Conservation (phyloP, 2,329 filamentous ascomycete genomes). For the Trichoderma sp. region DNA sequence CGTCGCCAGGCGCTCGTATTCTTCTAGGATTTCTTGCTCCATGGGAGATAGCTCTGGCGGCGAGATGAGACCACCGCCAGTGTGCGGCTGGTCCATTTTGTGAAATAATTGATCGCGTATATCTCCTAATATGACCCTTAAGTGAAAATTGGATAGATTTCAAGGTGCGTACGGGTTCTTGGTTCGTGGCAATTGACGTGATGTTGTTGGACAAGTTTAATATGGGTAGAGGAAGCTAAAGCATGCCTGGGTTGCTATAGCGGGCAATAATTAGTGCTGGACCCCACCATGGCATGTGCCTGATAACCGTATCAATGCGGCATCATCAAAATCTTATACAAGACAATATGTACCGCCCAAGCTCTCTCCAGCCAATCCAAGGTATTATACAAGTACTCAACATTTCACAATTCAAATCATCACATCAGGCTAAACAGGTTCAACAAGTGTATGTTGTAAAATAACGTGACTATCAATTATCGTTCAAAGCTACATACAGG, state of each 20-base stretch:
- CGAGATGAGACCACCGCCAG: slow-evolving; percentile 40
- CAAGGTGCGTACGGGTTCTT: not conserved
- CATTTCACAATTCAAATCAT: too few relatives aligned
- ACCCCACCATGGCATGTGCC: not conserved
- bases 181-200: not conserved
- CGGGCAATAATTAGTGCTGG: not conserved
- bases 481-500: slow-evolving; percentile 24
- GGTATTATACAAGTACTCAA: not conserved
- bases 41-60: slow-evolving; percentile 71
- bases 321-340: too few relatives aligned
- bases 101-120: not conserved
- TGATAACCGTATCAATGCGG: slow-evolving; percentile 5
- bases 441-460: not conserved
- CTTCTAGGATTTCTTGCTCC: slow-evolving; percentile 92
- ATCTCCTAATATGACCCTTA: not conserved
- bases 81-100: slow-evolving; percentile 32
- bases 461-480: slow-evolving; percentile 23
- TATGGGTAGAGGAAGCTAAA: not conserved
- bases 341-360: not conserved
- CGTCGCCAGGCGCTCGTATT: slow-evolving; percentile 83
- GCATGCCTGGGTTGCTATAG: not conserved
- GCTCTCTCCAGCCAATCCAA: not conserved
- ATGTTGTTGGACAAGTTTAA: not conserved
- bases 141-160: not conserved
- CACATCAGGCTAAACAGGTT: not conserved